Evolutionary conservation across 768 basidiomycete genomes (phyloP).

Genomic region (Boletus speciosus): DNA sequence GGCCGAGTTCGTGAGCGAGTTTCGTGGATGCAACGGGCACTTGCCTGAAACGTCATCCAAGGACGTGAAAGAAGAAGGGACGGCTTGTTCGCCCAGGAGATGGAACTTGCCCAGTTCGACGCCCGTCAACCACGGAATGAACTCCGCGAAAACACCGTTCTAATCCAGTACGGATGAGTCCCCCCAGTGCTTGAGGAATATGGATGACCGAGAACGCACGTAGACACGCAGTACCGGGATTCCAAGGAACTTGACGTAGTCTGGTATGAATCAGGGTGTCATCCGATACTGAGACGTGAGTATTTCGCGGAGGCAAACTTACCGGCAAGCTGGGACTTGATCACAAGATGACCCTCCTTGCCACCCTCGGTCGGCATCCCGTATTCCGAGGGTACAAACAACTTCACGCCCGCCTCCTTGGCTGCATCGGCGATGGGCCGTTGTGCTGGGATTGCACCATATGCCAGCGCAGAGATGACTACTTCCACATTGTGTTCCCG

Average conservation of each 20-base stretch:
- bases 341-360: slow-evolving; percentile 21
- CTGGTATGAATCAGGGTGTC: slow-evolving; percentile 7
- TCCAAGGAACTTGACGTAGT: slow-evolving; percentile 27
- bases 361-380: slow-evolving; percentile 35
- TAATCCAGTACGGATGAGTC: slow-evolving; percentile 7
- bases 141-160: slow-evolving; percentile 35
- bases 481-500: slow-evolving; percentile 34
- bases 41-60: slow-evolving; percentile 35
- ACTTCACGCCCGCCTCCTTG: slow-evolving; percentile 34
- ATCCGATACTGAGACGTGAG: background rate
- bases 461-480: slow-evolving; percentile 33
- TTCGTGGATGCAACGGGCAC: background rate
- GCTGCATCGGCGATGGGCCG: slow-evolving; percentile 33
- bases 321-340: slow-evolving; percentile 32
- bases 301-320: background rate
- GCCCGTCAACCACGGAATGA: slow-evolving; percentile 29
- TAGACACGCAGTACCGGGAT: slow-evolving; percentile 32
- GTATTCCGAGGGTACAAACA: slow-evolving; percentile 40
- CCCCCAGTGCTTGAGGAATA: background rate
- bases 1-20: slow-evolving; percentile 1
- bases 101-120: slow-evolving; percentile 30
- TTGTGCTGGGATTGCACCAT: slow-evolving; percentile 25
- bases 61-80: slow-evolving; percentile 30
- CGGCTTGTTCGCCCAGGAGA: slow-evolving; percentile 32
- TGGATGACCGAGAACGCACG: slow-evolving; percentile 17